Conservation (phyloP, 768 basidiomycete species). For the Punctularia strigosozonata region DNA sequence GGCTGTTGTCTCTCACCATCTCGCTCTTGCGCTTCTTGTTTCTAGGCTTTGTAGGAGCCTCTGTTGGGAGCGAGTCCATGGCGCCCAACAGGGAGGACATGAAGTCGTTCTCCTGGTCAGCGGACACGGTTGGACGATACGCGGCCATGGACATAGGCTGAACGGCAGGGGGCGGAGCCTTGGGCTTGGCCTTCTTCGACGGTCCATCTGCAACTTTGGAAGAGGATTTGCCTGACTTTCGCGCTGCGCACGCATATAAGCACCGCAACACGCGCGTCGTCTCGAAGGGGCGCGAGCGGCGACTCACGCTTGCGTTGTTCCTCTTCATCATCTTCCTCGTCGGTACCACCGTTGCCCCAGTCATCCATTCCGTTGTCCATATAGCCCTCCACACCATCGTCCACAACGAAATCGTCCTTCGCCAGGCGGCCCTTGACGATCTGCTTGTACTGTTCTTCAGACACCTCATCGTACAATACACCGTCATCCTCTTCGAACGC, state of each 20-base stretch:
- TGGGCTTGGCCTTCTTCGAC: slow-evolving; percentile 27
- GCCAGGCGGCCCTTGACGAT: slow-evolving; percentile 79
- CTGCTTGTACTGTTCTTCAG: slow-evolving; percentile 77
- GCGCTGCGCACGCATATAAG: no score
- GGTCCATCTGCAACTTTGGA: slow-evolving; percentile 25
- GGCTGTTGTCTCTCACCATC: neutral
- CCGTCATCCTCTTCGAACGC: slow-evolving; percentile 52
- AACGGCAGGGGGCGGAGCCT: slow-evolving; percentile 34
- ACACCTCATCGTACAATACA: slow-evolving; percentile 79
- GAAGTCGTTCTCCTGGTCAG: slow-evolving; percentile 79
- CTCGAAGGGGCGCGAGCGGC: no score
- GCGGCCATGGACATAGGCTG: slow-evolving; percentile 57
- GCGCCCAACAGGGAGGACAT: slow-evolving; percentile 72
- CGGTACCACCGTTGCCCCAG: slow-evolving; percentile 55
- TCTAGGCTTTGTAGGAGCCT: slow-evolving; percentile 25
- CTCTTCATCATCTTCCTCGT: slow-evolving; percentile 46
- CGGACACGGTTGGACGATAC: slow-evolving; percentile 68
- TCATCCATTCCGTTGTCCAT: slow-evolving; percentile 97
- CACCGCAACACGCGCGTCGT: no score
- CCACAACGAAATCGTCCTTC: slow-evolving; percentile 88
- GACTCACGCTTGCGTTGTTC: slow-evolving; percentile 22
- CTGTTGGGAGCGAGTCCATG: slow-evolving; percentile 56
- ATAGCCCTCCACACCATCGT: slow-evolving; percentile 86
- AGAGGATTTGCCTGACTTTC: slow-evolving; percentile 27
- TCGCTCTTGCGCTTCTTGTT: slow-evolving; percentile 47